Evolutionary conservation across 2,329 filamentous ascomycete species (phyloP), one percentile per base, ranked within the genome.

Genomic region (Cercospora sesami): DNA sequence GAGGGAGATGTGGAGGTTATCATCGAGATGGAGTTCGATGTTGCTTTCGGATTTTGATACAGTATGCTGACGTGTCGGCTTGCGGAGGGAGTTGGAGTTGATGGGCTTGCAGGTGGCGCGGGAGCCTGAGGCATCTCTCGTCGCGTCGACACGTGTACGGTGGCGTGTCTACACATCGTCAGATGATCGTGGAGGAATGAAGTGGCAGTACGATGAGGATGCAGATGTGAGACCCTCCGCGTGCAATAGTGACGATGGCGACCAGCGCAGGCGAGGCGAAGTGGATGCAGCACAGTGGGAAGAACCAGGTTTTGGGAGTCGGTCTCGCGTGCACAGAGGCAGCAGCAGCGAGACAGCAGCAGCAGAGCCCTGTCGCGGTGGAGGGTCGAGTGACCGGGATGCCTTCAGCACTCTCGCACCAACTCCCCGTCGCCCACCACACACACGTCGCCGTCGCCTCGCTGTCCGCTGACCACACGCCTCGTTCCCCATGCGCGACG

Each of bases 201-300:
- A 6, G 5, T 42, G 36, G 36, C 36, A n/a, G 36, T 8, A 42
- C 16, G 36, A 42, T n/a, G 36, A n/a, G 36, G 36, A 1, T 42
- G 36, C 14, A 36, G 4, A 36, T 12, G 4, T 14, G 12, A 42
- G 36, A 7, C 16, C 36, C 36, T 9, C 14, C 53, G 30, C 4
- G n/a, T 58, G 53, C 53, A 58, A 58, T n/a, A 1, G 53, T 58
- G 53, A 58, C 53, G 53, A 58, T 30, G 26, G 53, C 53, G 26
- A 33, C 53, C 53, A 58, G 53, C 30, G 53, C 9, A 21, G n/a
- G 45, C 18, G 45, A 48, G 42, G 18, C 42, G n/a, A 48, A 16
- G 33, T 39, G 33, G 45, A 48, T 51, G 21, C 42, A 48, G 42
- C 42, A 48, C 42, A 48, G n/a, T 21, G 42, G n/a, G 42, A 48